Conservation (phyloP, 768 basidiomycete species). For the Cubamyces sp. region DNA sequence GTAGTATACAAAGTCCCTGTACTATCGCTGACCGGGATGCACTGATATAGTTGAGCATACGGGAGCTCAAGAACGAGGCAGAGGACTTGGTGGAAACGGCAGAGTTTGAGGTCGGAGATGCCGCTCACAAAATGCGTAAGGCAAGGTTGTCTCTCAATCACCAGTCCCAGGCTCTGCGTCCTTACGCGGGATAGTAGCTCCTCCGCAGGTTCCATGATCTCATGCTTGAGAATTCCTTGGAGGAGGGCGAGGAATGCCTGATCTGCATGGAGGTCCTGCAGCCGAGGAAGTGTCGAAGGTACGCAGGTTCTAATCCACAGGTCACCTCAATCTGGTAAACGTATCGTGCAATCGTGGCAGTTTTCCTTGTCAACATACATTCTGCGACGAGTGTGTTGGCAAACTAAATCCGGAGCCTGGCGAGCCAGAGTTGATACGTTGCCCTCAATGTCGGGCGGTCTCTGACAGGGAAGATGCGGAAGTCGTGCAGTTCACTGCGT, state of each 20-base stretch:
- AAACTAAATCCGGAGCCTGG: conserved; percentile 27
- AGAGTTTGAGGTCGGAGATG: conserved; percentile 38
- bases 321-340: neutral
- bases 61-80: conserved; percentile 43
- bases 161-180: neutral
- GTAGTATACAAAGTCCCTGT: neutral
- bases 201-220: conserved; percentile 44
- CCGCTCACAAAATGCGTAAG: conserved; percentile 46
- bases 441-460: conserved; percentile 42
- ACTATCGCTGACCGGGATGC: conserved; percentile 9
- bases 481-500: conserved; percentile 42
- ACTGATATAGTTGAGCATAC: conserved; percentile 32
- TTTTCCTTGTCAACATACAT: conserved; percentile 47
- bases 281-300: conserved; percentile 43
- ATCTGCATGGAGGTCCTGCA: conserved; percentile 43
- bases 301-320: neutral
- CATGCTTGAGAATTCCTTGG: conserved; percentile 42
- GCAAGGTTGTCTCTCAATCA: conserved; percentile 27
- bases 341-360: conserved; percentile 30
- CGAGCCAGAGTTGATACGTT: conserved; percentile 34
- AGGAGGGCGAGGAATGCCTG: conserved; percentile 43
- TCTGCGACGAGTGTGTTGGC: conserved; percentile 45
- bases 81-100: conserved; percentile 39
- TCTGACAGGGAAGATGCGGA: conserved; percentile 40
- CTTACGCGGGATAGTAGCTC: conserved; percentile 34